These are phyloP conservation scores for Datisca glomerata DNA, from an alignment of 306 rosid genomes.

Conservation along the genomic window DNA sequence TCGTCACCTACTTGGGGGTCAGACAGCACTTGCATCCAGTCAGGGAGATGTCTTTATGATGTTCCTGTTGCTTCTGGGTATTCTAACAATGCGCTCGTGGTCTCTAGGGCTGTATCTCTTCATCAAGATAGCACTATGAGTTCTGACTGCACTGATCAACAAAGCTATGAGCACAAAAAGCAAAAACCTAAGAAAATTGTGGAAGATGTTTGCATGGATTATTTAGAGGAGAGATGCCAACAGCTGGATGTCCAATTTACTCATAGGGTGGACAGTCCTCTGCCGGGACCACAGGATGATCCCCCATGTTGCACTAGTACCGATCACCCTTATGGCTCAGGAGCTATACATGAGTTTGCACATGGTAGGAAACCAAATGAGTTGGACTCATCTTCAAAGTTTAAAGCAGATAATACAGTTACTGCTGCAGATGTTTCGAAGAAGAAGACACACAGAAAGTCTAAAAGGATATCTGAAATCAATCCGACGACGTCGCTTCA, in stretches of 20 bases:
- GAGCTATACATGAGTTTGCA: constrained; percentile 20
- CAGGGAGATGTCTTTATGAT: constrained; percentile 18
- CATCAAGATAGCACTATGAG: constrained; percentile 21
- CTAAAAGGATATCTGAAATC: constrained; percentile 78
- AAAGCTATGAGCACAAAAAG: constrained; percentile 17
- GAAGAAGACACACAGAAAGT: constrained; percentile 63
- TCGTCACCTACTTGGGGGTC: constrained; percentile 24
- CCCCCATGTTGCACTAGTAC: constrained; percentile 15
- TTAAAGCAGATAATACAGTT: constrained; percentile 25
- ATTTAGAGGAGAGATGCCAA: constrained; percentile 20
- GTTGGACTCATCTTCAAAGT: constrained; percentile 22
- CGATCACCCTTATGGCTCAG: constrained; percentile 24
- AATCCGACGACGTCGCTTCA: constrained; percentile 31
- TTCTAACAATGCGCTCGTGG: constrained; percentile 15
- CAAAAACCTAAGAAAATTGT: constrained; percentile 20
- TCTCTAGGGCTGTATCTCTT: constrained; percentile 23
- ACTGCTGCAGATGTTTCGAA: constrained; percentile 30
- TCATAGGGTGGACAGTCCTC: constrained; percentile 14
- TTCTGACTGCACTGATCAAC: constrained; percentile 26
- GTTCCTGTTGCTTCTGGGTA: constrained; percentile 30
- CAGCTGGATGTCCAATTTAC: constrained; percentile 13
- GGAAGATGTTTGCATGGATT: constrained; percentile 17
- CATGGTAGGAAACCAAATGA: constrained; percentile 24
- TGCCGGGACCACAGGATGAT: constrained; percentile 18
- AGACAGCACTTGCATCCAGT: constrained; percentile 22